A percentile compares a stretch with the other conserved stretches of the same genome.
phyloP scores from a whole-genome alignment of 306 rosid genomes.

The Fragaria vesca region DNA sequence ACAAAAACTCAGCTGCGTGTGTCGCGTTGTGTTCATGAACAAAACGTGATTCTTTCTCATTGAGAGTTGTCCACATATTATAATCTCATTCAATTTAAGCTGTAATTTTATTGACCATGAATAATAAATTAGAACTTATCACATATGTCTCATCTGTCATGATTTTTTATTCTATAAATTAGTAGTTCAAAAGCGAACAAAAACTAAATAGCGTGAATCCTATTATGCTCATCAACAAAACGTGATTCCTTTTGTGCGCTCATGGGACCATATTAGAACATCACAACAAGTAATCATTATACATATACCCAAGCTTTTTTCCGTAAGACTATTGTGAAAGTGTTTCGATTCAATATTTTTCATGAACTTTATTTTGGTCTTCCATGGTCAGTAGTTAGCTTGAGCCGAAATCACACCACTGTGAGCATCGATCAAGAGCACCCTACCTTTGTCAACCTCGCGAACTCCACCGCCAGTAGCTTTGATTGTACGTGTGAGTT shows the following conservation, averaged over 20 bases:
- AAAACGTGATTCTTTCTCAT: background rate
- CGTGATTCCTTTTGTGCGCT: background rate
- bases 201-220: background rate
- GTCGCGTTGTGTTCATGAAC: background rate
- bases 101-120: background rate
- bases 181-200: background rate
- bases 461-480: too few relatives aligned
- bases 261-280: background rate
- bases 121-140: background rate
- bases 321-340: background rate
- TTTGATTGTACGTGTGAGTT: too few relatives aligned
- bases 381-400: too few relatives aligned
- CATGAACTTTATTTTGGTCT: too few relatives aligned
- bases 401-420: too few relatives aligned
- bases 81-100: background rate
- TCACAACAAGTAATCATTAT: background rate
- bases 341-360: too few relatives aligned
- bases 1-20: background rate
- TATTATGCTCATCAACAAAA: background rate
- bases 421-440: too few relatives aligned
- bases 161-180: background rate
- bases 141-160: background rate
- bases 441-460: too few relatives aligned
- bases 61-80: too few relatives aligned
- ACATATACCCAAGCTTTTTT: background rate